A percentile compares a stretch with the other conserved stretches of the same genome.
Conservation (phyloP, 768 basidiomycete species). For the Panaeolus papilionaceus region DNA sequence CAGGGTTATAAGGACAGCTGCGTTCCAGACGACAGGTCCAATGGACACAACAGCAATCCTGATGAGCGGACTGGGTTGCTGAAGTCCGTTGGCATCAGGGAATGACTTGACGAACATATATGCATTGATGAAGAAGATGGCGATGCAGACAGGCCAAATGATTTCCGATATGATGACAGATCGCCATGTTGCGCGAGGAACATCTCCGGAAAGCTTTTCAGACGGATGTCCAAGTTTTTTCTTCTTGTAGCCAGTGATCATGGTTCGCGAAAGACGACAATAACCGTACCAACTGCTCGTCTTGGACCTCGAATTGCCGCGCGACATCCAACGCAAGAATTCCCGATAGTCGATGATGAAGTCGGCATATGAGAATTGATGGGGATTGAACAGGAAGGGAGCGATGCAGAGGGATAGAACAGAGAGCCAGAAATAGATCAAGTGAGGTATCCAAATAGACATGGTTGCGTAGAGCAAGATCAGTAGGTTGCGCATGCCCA, state of each 20-base stretch:
- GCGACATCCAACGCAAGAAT: slow-evolving; percentile 98
- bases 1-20: slow-evolving; percentile 78
- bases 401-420: slow-evolving; percentile 94
- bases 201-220: slow-evolving; percentile 94
- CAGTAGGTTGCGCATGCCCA: slow-evolving; percentile 94
- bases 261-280: slow-evolving; percentile 94
- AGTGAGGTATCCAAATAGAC: slow-evolving; percentile 90
- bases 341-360: slow-evolving; percentile 99
- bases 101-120: slow-evolving; percentile 96
- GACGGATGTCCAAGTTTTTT: slow-evolving; percentile 98
- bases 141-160: slow-evolving; percentile 77
- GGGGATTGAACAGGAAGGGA: slow-evolving; percentile 99
- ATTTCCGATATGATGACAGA: slow-evolving; percentile 86
- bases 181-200: slow-evolving; percentile 89
- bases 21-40: slow-evolving; percentile 96
- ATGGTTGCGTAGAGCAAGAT: slow-evolving; percentile 91
- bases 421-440: slow-evolving; percentile 99
- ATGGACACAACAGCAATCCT: slow-evolving; percentile 89
- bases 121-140: slow-evolving; percentile 79
- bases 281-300: slow-evolving; percentile 99
- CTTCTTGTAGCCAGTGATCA: slow-evolving; percentile 99
- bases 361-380: slow-evolving; percentile 96
- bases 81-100: slow-evolving; percentile 65
- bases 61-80: slow-evolving; percentile 83
- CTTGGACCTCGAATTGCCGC: slow-evolving; percentile 96